These are phyloP conservation scores for Osmanthus fragrans DNA, from an alignment of 257 asterid genomes.

Conservation along the genomic window DNA sequence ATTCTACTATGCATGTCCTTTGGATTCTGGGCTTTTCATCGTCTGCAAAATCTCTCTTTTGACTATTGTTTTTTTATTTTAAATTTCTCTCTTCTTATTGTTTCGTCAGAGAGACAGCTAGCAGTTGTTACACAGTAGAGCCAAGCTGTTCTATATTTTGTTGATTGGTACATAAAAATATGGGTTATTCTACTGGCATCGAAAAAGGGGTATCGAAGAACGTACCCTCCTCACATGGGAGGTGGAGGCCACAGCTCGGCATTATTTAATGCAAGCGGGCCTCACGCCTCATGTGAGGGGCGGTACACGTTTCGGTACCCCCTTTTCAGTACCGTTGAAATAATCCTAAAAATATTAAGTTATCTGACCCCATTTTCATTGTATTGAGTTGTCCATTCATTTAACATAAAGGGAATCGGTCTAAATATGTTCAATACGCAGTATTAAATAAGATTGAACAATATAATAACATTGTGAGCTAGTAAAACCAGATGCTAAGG, in stretches of 20 bases:
- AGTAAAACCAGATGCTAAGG: too few species aligned
- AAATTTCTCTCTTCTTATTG: neutral
- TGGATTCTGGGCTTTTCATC: neutral
- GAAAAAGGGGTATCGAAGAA: too few species aligned
- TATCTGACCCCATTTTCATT: slow-evolving; percentile 22
- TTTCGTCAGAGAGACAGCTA: slow-evolving; percentile 21
- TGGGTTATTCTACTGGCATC: too few species aligned
- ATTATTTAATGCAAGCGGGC: too few species aligned
- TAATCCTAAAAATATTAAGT: too few species aligned
- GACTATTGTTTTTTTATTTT: neutral
- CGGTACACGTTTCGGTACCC: too few species aligned
- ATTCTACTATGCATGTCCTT: neutral
- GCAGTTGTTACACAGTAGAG: slow-evolving; percentile 1
- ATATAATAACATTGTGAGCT: too few species aligned
- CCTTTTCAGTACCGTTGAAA: too few species aligned
- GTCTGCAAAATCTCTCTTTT: slow-evolving; percentile 13
- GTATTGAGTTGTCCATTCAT: slow-evolving; percentile 37
- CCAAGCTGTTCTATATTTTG: slow-evolving; percentile 13
- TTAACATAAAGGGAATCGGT: neutral
- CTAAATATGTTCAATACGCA: neutral
- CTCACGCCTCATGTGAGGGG: too few species aligned
- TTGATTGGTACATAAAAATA: neutral
- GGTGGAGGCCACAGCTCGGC: too few species aligned
- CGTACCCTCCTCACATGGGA: too few species aligned
- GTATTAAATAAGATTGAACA: neutral